These are phyloP conservation scores for Clitopilus hobsonii DNA, from an alignment of 768 basidiomycete species.

Conservation along the genomic window DNA sequence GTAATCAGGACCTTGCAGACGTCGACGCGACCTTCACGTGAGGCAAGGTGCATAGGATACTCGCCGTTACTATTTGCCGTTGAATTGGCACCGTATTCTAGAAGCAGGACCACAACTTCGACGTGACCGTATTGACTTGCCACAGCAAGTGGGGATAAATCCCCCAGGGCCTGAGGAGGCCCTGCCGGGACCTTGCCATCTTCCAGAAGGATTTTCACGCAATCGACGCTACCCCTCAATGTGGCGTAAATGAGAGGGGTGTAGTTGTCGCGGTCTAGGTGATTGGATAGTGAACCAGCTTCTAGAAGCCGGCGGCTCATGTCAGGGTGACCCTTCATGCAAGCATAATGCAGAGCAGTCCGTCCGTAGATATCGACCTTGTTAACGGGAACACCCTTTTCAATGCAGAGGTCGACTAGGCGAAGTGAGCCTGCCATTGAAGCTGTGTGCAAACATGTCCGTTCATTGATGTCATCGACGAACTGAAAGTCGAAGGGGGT, in stretches of 20 bases:
- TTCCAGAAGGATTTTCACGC: constrained; percentile 78
- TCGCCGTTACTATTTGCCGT: constrained; percentile 92
- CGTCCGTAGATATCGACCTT: constrained; percentile 89
- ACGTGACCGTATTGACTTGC: constrained; percentile 89
- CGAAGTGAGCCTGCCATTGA: constrained; percentile 78
- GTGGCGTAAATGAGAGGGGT: constrained; percentile 94
- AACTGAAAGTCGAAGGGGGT: constrained; percentile 84
- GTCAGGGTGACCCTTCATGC: constrained; percentile 81
- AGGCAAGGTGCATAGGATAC: constrained; percentile 94
- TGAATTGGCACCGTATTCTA: constrained; percentile 73
- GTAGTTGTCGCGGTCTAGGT: constrained; percentile 89
- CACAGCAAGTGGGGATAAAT: constrained; percentile 83
- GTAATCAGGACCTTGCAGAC: constrained; percentile 74
- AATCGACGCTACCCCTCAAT: constrained; percentile 75
- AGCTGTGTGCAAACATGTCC: constrained; percentile 91
- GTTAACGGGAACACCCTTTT: constrained; percentile 62
- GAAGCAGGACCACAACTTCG: constrained; percentile 72
- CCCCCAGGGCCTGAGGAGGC: constrained; percentile 51
- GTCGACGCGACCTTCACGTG: constrained; percentile 85
- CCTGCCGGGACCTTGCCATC: constrained; percentile 64
- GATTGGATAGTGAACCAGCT: constrained; percentile 58
- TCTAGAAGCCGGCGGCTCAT: constrained; percentile 77
- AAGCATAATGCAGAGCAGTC: constrained; percentile 91
- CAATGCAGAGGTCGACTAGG: constrained; percentile 78
- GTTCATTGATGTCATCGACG: constrained; percentile 94